Evolutionary conservation across 169 alveolate genomes (phyloP).

Genomic region (Cryptosporidium ubiquitum): DNA sequence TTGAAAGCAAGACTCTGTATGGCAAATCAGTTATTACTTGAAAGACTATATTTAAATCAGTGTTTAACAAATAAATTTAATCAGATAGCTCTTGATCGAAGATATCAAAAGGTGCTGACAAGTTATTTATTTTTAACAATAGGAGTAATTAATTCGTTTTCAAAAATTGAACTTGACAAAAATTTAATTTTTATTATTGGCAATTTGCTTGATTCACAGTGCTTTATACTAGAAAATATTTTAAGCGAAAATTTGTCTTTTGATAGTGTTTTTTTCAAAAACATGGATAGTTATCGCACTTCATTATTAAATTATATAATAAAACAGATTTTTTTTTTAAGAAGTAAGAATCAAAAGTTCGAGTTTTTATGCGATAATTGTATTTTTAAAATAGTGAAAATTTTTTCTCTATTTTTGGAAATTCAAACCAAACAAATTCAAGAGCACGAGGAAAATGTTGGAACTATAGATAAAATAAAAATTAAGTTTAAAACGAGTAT

Average conservation of each 20-base stretch:
- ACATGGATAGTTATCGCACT: slow-evolving; percentile 26
- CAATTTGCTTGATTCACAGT: neutral
- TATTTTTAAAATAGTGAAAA: neutral
- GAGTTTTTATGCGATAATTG: neutral
- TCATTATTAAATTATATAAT: neutral
- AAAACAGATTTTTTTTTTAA: slow-evolving; percentile 4
- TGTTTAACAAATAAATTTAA: neutral
- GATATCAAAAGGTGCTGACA: neutral
- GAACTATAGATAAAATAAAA: neutral
- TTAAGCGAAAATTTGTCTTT: neutral
- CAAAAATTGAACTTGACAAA: neutral
- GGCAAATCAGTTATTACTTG: slow-evolving; percentile 1
- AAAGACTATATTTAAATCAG: neutral
- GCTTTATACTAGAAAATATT: neutral
- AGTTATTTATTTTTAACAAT: slow-evolving; percentile 10
- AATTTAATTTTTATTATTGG: slow-evolving; percentile 3
- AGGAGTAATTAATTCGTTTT: slow-evolving; percentile 41
- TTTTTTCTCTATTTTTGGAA: neutral
- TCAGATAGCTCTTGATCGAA: neutral
- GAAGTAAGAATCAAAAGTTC: neutral
- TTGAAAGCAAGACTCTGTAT: slow-evolving; percentile 22
- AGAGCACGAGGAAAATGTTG: neutral
- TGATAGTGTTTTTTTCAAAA: slow-evolving; percentile 1
- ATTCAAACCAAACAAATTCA: neutral
- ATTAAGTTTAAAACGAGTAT: slow-evolving; percentile 18